Conservation (phyloP, 2,329 filamentous ascomycete species). For the Pseudogymnoascus sp. region DNA sequence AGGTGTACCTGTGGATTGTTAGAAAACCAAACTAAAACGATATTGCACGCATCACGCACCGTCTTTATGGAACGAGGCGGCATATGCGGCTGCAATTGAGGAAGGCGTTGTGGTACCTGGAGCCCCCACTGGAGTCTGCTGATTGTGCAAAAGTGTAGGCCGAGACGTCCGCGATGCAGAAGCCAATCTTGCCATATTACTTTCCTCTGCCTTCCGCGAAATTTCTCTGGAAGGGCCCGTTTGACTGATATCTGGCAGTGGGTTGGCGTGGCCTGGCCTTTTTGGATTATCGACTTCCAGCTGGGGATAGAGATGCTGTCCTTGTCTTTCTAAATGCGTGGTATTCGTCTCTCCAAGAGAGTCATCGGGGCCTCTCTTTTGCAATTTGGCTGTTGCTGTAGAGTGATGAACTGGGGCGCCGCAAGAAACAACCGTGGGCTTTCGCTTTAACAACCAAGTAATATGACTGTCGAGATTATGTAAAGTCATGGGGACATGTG, state of each 20-base stretch:
- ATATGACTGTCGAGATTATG: conserved; percentile 30
- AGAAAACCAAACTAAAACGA: not conserved
- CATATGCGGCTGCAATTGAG: not conserved
- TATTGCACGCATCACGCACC: not conserved
- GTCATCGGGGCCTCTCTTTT: not conserved
- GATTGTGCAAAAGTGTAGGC: conserved; percentile 20
- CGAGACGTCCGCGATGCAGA: conserved; percentile 22
- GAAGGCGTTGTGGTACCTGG: conserved; percentile 24
- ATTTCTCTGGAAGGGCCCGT: conserved; percentile 18
- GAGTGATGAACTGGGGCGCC: not conserved
- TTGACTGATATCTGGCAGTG: conserved; percentile 20
- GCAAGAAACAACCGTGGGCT: conserved; percentile 17
- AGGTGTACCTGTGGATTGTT: conserved; percentile 21
- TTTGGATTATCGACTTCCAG: not conserved
- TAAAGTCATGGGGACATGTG: conserved; percentile 29
- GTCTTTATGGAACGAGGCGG: conserved; percentile 1
- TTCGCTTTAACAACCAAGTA: conserved; percentile 28
- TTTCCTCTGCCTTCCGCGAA: conserved; percentile 14
- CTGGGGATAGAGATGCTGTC: conserved; percentile 16
- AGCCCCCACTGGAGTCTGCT: not conserved
- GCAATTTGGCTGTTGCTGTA: not conserved
- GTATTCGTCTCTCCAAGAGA: not conserved
- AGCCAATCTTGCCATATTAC: conserved; percentile 27
- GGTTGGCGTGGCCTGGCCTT: conserved; percentile 18
- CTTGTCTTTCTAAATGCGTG: not conserved